phyloP scores from a whole-genome alignment of 2,329 filamentous ascomycete species.

The Ascomycota sp. region DNA sequence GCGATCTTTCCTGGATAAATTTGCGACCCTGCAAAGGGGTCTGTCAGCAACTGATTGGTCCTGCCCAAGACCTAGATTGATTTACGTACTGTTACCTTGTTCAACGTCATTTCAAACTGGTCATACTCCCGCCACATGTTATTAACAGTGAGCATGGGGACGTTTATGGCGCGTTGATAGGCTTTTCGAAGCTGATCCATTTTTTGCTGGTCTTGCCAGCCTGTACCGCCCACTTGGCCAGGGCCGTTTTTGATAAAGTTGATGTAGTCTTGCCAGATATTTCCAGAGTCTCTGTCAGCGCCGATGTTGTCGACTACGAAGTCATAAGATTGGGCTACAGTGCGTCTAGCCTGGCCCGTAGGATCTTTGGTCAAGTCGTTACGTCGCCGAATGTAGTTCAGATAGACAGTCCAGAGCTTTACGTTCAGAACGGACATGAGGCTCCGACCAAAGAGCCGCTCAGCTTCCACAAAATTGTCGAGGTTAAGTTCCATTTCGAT shows the following conservation, averaged over 20 bases:
- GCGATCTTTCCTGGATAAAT: constrained; percentile 78
- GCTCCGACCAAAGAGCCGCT: constrained; percentile 62
- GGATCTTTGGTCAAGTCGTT: constrained; percentile 67
- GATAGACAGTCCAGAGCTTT: constrained; percentile 74
- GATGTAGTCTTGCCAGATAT: constrained; percentile 85
- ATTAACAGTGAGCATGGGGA: constrained; percentile 67
- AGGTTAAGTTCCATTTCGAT: constrained; percentile 73
- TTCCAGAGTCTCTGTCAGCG: constrained; percentile 71
- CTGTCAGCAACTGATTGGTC: constrained; percentile 3
- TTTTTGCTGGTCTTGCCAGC: constrained; percentile 95
- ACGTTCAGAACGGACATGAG: constrained; percentile 63
- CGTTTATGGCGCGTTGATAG: constrained; percentile 71
- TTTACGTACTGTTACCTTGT: constrained; percentile 60
- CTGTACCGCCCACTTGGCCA: constrained; percentile 60
- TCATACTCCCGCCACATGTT: constrained; percentile 94
- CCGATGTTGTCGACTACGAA: constrained; percentile 79
- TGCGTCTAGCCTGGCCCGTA: constrained; percentile 51
- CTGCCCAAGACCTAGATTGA: background rate
- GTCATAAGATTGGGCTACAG: constrained; percentile 71
- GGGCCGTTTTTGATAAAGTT: constrained; percentile 78
- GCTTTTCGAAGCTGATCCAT: constrained; percentile 83
- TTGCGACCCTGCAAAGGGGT: constrained; percentile 50
- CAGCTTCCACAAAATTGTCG: constrained; percentile 60
- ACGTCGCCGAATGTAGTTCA: constrained; percentile 81
- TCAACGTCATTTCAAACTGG: constrained; percentile 79